Evolutionary conservation across 2,329 filamentous ascomycete species (phyloP).

Genomic region (Cordyceps cicadae): DNA sequence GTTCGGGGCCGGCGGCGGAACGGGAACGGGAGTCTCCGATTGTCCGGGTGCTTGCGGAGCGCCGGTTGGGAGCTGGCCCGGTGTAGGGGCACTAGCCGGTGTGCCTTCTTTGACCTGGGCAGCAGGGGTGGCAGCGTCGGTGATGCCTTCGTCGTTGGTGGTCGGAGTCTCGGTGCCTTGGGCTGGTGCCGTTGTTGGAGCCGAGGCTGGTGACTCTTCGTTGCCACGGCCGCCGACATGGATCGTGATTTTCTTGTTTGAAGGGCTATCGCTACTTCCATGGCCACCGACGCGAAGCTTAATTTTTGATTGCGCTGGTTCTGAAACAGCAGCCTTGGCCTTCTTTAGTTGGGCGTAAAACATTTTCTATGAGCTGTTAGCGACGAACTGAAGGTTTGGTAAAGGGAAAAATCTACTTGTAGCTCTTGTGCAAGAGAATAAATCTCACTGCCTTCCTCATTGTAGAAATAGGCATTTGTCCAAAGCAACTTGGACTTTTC

Average conservation of each 20-base stretch:
- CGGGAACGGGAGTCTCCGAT: constrained; percentile 14
- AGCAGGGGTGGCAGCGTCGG: constrained; percentile 1
- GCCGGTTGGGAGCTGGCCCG: constrained; percentile 10
- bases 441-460: constrained; percentile 85
- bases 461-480: constrained; percentile 82
- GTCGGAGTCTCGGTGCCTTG: constrained; percentile 27
- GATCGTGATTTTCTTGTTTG: constrained; percentile 60
- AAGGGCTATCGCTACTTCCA: constrained; percentile 33
- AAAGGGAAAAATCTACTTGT: constrained; percentile 45
- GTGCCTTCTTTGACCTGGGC: constrained; percentile 1
- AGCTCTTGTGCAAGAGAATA: constrained; percentile 69
- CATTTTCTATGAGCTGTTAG: constrained; percentile 45
- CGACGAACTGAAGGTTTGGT: not conserved
- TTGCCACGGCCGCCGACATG: constrained; percentile 56
- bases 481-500: constrained; percentile 74
- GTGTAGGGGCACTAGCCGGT: constrained; percentile 1
- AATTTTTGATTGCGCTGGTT: constrained; percentile 68
- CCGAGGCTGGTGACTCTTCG: constrained; percentile 42
- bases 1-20: constrained; percentile 16
- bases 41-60: not conserved
- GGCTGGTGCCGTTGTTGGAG: not conserved
- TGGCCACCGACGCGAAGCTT: constrained; percentile 64
- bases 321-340: constrained; percentile 63
- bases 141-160: constrained; percentile 15
- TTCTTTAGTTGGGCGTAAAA: constrained; percentile 62